Conservation (phyloP, 176 grass and related monocot species). For the Raddia distichophylla region DNA sequence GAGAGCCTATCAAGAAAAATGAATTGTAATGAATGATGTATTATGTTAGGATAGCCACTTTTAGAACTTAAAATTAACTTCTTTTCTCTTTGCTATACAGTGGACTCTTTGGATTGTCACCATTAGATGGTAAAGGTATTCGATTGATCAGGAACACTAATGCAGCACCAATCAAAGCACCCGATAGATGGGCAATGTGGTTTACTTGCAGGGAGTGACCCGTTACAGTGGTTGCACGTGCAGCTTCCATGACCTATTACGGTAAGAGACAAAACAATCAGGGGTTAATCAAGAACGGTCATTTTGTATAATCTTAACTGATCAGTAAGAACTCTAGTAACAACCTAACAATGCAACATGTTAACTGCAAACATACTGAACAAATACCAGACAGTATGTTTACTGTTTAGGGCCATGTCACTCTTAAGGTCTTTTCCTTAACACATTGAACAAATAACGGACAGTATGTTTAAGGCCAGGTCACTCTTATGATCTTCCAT, state of each 20-base stretch:
- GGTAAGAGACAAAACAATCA: conserved; percentile 28
- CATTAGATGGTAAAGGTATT: conserved; percentile 57
- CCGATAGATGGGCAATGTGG: conserved; percentile 92
- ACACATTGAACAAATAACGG: not conserved
- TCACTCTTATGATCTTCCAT: not conserved
- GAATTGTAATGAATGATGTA: conserved; percentile 21
- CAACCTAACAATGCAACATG: not conserved
- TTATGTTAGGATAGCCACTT: conserved; percentile 29
- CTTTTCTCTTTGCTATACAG: conserved; percentile 60
- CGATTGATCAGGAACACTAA: conserved; percentile 70
- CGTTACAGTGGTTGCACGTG: conserved; percentile 65
- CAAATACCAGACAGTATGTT: conserved; percentile 1
- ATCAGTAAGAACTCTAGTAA: not conserved
- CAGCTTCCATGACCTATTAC: conserved; percentile 89
- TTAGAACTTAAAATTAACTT: conserved; percentile 39
- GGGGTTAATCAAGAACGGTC: conserved; percentile 22
- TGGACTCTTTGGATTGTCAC: conserved; percentile 42
- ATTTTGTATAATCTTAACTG: not conserved
- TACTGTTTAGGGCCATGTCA: conserved; percentile 7
- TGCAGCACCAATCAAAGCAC: conserved; percentile 88
- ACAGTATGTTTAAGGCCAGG: conserved; percentile 6
- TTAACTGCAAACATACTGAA: not conserved
- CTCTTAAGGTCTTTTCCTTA: not conserved
- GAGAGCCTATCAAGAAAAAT: not conserved
- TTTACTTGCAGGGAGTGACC: conserved; percentile 75